Conservation (phyloP, 768 basidiomycete genomes). For the Boletus speciosus region DNA sequence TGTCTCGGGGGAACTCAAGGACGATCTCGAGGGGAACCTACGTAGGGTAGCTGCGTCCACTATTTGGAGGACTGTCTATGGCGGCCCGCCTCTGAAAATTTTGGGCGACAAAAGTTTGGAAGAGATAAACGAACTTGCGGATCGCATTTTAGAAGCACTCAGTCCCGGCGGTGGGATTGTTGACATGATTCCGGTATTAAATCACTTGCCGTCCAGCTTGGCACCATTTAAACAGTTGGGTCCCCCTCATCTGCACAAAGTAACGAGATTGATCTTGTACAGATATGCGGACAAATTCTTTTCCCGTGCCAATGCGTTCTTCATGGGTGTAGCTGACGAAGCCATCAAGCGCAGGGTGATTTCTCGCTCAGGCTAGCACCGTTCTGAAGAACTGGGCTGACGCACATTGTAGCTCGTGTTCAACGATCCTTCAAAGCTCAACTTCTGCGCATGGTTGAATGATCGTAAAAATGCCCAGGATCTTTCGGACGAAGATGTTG, state of each 20-base stretch:
- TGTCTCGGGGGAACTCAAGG: not conserved
- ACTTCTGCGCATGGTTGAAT: conserved; percentile 4
- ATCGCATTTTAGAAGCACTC: not conserved
- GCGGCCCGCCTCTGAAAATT: conserved; percentile 3
- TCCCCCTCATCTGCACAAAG: not conserved
- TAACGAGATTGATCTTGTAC: not conserved
- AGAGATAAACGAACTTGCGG: not conserved
- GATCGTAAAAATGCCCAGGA: not conserved
- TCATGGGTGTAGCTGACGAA: not conserved
- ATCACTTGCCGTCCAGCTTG: not conserved
- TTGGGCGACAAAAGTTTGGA: conserved; percentile 2
- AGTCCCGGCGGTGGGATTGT: conserved; percentile 8
- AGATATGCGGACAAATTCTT: conserved; percentile 7
- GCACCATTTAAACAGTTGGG: conserved; percentile 9
- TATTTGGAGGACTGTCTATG: conserved; percentile 3
- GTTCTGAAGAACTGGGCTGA: not conserved
- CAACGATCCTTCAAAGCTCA: conserved; percentile 2
- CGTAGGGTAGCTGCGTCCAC: conserved; percentile 5
- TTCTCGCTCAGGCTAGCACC: no score
- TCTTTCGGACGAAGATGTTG: conserved; percentile 9
- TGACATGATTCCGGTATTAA: conserved; percentile 4
- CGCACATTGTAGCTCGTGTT: not conserved
- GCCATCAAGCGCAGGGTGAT: conserved; percentile 5
- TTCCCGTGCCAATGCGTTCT: conserved; percentile 2
- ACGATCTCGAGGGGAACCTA: conserved; percentile 3